phyloP scores from a whole-genome alignment of 371 early-diverging fungal species.

The Choanephora cucurbitarum region DNA sequence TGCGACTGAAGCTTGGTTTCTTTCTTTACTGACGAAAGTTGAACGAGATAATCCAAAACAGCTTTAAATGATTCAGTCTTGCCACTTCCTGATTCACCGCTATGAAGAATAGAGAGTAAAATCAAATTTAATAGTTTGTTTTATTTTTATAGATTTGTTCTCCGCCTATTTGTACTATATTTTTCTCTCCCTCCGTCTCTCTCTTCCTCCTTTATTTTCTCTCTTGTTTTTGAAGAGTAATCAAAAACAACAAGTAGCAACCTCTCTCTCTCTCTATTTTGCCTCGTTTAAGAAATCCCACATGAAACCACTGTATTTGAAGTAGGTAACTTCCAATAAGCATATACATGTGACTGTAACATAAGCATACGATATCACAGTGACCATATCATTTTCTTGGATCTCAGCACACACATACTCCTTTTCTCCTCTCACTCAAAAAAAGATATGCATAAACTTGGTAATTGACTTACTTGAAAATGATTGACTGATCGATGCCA shows the following conservation, averaged over 20 bases:
- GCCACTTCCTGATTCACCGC: slow-evolving; percentile 92
- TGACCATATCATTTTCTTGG: too few species aligned
- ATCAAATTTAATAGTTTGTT: slow-evolving; percentile 10
- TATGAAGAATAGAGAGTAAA: slow-evolving; percentile 31
- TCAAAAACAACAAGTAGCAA: background rate
- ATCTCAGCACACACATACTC: background rate
- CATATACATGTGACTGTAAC: too few species aligned
- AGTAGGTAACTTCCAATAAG: too few species aligned
- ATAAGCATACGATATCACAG: too few species aligned
- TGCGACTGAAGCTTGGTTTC: slow-evolving; percentile 79
- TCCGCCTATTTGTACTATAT: background rate
- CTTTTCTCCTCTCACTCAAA: slow-evolving; percentile 15
- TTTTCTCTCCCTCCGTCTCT: background rate
- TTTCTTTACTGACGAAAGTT: slow-evolving; percentile 76
- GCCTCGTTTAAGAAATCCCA: too few species aligned
- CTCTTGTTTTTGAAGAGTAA: slow-evolving; percentile 27
- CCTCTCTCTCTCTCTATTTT: too few species aligned
- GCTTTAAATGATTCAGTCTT: slow-evolving; percentile 75
- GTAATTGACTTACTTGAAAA: slow-evolving; percentile 59
- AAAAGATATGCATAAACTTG: slow-evolving; percentile 43
- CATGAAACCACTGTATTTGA: too few species aligned
- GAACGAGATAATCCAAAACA: slow-evolving; percentile 69
- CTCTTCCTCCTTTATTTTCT: slow-evolving; percentile 16
- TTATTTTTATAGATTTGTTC: background rate
- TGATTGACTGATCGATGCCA: slow-evolving; percentile 81